Conservation (phyloP, 768 basidiomycete species). For the Leccinum barrowsii region DNA sequence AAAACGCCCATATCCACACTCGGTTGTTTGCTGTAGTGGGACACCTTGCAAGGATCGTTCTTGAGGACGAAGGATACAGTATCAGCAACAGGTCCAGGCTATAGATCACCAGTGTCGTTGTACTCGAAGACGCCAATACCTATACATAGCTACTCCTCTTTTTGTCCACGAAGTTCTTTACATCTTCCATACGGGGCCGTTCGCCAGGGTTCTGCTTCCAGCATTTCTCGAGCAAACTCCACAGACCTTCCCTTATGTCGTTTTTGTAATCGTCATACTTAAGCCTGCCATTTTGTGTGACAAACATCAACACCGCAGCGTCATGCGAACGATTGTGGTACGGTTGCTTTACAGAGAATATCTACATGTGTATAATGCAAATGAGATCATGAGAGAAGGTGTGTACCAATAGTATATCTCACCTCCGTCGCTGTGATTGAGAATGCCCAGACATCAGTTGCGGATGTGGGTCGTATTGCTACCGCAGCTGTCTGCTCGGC, state of each 20-base stretch:
- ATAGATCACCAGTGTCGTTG: constrained; percentile 7
- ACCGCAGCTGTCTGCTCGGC: constrained; percentile 12
- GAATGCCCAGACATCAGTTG: constrained; percentile 37
- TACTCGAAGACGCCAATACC: neutral
- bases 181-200: constrained; percentile 13
- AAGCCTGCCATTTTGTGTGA: constrained; percentile 11
- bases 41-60: constrained; percentile 51
- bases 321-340: constrained; percentile 17
- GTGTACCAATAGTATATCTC: neutral
- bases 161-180: constrained; percentile 17
- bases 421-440: constrained; percentile 37
- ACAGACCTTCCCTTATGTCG: constrained; percentile 18
- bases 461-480: constrained; percentile 20
- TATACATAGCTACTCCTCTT: constrained; percentile 17
- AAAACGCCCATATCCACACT: constrained; percentile 52
- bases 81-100: constrained; percentile 26
- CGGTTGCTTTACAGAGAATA: constrained; percentile 23
- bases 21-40: constrained; percentile 60
- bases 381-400: neutral
- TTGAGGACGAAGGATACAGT: constrained; percentile 50
- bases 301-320: constrained; percentile 16
- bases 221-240: constrained; percentile 19
- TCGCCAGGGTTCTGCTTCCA: constrained; percentile 11
- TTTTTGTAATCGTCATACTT: constrained; percentile 18
- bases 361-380: constrained; percentile 5